Conservation (phyloP, 2,329 filamentous ascomycete species). For the Paracoccidioides brasiliensis region DNA sequence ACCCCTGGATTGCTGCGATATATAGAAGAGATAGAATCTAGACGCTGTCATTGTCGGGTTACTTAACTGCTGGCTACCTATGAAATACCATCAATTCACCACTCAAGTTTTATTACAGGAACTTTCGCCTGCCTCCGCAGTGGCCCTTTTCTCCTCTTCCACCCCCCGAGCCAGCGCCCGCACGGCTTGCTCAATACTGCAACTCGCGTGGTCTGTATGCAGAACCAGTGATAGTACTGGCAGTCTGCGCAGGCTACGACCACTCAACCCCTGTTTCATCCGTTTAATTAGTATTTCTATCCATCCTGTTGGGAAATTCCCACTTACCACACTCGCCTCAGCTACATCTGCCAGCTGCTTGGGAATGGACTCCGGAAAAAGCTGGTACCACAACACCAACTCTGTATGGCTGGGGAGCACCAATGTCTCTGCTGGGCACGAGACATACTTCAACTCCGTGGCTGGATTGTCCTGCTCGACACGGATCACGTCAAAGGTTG, state of each 20-base stretch:
- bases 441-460: constrained; percentile 19
- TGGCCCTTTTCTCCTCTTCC: constrained; percentile 20
- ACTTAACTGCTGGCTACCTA: too few relatives aligned
- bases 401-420: constrained; percentile 18
- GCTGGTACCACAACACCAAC: constrained; percentile 19
- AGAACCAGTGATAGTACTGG: constrained; percentile 31
- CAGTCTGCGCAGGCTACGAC: constrained; percentile 29
- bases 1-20: background rate
- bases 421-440: constrained; percentile 12
- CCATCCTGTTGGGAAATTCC: constrained; percentile 3
- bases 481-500: constrained; percentile 17
- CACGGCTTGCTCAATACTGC: constrained; percentile 26
- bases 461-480: constrained; percentile 14
- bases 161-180: constrained; percentile 25
- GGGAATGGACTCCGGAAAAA: constrained; percentile 17
- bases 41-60: too few relatives aligned
- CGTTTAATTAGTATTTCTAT: constrained; percentile 6
- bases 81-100: background rate
- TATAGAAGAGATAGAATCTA: too few relatives aligned
- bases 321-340: constrained; percentile 17
- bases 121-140: constrained; percentile 7
- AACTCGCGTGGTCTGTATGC: constrained; percentile 23
- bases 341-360: constrained; percentile 20
- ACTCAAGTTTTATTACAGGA: background rate
- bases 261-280: constrained; percentile 25